phyloP scores from a whole-genome alignment of 1,139 yeast species.

The Hemisphaericaspora subhashii region DNA sequence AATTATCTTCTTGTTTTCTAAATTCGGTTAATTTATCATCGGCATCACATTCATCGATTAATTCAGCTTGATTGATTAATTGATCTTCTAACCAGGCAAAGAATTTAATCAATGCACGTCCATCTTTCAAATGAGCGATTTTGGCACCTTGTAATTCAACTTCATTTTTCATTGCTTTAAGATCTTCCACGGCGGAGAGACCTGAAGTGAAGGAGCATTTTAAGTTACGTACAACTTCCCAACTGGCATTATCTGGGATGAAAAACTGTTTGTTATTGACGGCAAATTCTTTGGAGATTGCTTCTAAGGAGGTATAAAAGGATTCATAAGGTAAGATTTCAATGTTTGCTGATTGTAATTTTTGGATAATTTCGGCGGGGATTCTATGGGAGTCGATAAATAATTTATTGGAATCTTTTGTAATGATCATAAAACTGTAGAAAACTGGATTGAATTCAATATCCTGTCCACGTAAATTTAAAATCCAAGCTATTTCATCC shows the following conservation, averaged over 20 bases:
- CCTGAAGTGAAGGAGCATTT: constrained; percentile 45
- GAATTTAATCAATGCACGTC: constrained; percentile 73
- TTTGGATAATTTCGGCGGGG: constrained; percentile 29
- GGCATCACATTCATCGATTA: constrained; percentile 74
- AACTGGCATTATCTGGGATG: constrained; percentile 68
- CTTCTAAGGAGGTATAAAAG: constrained; percentile 54
- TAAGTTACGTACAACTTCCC: constrained; percentile 71
- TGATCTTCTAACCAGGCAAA: constrained; percentile 85
- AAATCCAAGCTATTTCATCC: constrained; percentile 92
- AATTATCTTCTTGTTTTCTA: constrained; percentile 61
- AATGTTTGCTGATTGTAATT: constrained; percentile 41
- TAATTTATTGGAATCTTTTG: constrained; percentile 49
- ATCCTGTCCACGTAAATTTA: constrained; percentile 77
- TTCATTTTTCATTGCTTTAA: constrained; percentile 77
- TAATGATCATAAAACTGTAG: constrained; percentile 71
- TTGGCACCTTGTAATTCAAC: constrained; percentile 76
- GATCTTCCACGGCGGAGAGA: constrained; percentile 64
- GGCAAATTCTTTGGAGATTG: constrained; percentile 43
- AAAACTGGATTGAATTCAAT: constrained; percentile 92
- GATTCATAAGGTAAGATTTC: constrained; percentile 52
- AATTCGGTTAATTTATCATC: constrained; percentile 67
- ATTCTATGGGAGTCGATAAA: constrained; percentile 43
- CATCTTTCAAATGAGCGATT: constrained; percentile 82
- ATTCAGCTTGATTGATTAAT: constrained; percentile 51
- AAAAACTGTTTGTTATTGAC: constrained; percentile 46